phyloP scores from a whole-genome alignment of 345 rosid genomes.

The Chamaenerion angustifolium region DNA sequence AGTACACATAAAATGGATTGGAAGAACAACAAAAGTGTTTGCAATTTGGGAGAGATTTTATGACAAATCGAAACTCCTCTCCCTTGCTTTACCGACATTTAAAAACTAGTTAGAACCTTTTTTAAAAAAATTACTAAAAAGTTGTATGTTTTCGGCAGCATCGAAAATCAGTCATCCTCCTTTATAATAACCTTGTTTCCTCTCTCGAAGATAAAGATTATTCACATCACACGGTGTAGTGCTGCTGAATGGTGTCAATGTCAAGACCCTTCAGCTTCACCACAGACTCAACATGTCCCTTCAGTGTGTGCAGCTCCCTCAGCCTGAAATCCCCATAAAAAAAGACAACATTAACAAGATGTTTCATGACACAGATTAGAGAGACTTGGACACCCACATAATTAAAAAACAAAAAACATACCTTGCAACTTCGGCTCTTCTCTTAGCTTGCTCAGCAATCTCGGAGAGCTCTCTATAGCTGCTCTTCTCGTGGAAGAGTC shows the following conservation, averaged over 20 bases:
- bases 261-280: constrained; percentile 27
- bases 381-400: background rate
- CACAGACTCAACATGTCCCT: constrained; percentile 25
- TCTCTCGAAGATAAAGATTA: background rate
- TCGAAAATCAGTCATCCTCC: no score
- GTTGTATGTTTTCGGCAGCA: background rate
- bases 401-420: background rate
- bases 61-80: no score
- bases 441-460: constrained; percentile 30
- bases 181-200: background rate
- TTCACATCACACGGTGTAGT: constrained; percentile 19
- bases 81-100: no score
- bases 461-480: constrained; percentile 24
- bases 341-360: background rate
- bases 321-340: constrained; percentile 10
- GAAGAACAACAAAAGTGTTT: background rate
- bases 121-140: background rate
- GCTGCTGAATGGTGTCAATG: constrained; percentile 22
- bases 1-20: constrained; percentile 3
- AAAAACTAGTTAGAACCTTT: no score
- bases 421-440: constrained; percentile 29
- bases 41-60: constrained; percentile 3
- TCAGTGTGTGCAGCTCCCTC: constrained; percentile 21
- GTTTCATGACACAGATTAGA: no score
- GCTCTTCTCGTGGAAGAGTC: constrained; percentile 14